Percentiles rank a stretch among this genome's conserved stretches.
Conservation (phyloP, 805 yeast species). For the Candida pseudoglaebosa region DNA sequence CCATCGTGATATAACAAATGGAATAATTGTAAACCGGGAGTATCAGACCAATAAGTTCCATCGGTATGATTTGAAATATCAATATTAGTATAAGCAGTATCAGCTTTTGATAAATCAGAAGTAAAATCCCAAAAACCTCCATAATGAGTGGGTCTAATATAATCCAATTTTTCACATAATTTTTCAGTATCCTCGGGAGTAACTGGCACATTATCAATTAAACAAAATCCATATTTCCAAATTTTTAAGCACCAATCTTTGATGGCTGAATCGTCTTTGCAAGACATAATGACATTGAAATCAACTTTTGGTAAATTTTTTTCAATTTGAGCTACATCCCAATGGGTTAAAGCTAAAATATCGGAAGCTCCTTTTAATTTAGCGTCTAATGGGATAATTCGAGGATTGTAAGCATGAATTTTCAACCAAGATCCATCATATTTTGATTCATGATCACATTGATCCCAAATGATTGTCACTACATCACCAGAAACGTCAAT, state of each 20-base stretch:
- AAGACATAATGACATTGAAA: conserved; percentile 42
- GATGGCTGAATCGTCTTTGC: conserved; percentile 39
- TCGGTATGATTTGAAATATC: conserved; percentile 66
- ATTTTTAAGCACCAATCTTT: conserved; percentile 54
- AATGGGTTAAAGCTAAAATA: conserved; percentile 30
- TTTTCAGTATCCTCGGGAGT: conserved; percentile 55
- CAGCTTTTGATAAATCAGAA: conserved; percentile 60
- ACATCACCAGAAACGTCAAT: conserved; percentile 10
- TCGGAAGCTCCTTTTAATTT: conserved; percentile 26
- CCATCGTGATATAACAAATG: conserved; percentile 64
- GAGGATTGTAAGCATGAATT: conserved; percentile 51
- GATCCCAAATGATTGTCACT: conserved; percentile 35
- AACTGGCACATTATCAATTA: conserved; percentile 58
- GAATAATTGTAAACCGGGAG: conserved; percentile 69
- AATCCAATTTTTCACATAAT: conserved; percentile 54
- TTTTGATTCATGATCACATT: conserved; percentile 33
- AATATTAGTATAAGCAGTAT: conserved; percentile 68
- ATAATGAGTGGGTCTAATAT: conserved; percentile 65
- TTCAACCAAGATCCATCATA: conserved; percentile 42
- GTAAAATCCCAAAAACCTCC: conserved; percentile 84
- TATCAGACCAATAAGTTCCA: conserved; percentile 71
- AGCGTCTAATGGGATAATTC: conserved; percentile 27
- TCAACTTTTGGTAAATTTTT: conserved; percentile 45
- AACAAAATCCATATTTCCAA: conserved; percentile 56
- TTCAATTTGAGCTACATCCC: conserved; percentile 44